phyloP scores from a whole-genome alignment of 1,284 basidiomycete genomes.

The Ustilago tritici region DNA sequence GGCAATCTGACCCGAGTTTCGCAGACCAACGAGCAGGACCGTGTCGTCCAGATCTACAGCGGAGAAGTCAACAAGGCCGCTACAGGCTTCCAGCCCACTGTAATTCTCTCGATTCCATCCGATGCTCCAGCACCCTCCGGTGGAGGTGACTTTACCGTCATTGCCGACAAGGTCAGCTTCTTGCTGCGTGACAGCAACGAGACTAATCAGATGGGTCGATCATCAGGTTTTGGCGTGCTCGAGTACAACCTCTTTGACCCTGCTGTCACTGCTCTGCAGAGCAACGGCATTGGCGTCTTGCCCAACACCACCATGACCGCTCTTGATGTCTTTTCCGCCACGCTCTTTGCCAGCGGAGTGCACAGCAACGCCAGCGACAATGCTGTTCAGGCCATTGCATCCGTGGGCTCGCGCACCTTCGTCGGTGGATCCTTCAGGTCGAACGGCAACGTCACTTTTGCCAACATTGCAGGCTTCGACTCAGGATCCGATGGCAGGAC shows the following conservation, averaged over 20 bases:
- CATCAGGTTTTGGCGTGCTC: slow-evolving; percentile 55
- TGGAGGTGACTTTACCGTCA: slow-evolving; percentile 81
- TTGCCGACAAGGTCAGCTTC: slow-evolving; percentile 73
- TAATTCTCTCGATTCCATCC: slow-evolving; percentile 56
- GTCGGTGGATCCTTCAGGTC: slow-evolving; percentile 81
- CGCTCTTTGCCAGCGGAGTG: slow-evolving; percentile 72
- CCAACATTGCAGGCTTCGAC: slow-evolving; percentile 81
- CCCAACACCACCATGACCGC: slow-evolving; percentile 75
- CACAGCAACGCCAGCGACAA: slow-evolving; percentile 40
- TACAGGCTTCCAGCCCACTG: slow-evolving; percentile 48
- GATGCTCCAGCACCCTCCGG: slow-evolving; percentile 74
- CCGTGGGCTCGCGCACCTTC: slow-evolving; percentile 73
- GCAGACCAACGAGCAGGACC: slow-evolving; percentile 80
- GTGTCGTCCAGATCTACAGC: slow-evolving; percentile 78
- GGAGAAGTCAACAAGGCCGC: slow-evolving; percentile 78
- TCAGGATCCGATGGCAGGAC: slow-evolving; percentile 72
- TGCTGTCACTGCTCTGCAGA: slow-evolving; percentile 26
- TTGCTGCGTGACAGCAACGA: slow-evolving; percentile 57
- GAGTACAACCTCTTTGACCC: slow-evolving; percentile 61
- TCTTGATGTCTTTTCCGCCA: slow-evolving; percentile 77
- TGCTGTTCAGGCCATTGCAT: slow-evolving; percentile 74
- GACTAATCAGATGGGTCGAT: slow-evolving; percentile 44
- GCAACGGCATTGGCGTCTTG: slow-evolving; percentile 50
- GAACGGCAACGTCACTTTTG: slow-evolving; percentile 74
- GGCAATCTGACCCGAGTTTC: slow-evolving; percentile 75